Base-by-base conservation (phyloP, 2,329 filamentous ascomycete species). In the Cladophialophora psammophila region DNA sequence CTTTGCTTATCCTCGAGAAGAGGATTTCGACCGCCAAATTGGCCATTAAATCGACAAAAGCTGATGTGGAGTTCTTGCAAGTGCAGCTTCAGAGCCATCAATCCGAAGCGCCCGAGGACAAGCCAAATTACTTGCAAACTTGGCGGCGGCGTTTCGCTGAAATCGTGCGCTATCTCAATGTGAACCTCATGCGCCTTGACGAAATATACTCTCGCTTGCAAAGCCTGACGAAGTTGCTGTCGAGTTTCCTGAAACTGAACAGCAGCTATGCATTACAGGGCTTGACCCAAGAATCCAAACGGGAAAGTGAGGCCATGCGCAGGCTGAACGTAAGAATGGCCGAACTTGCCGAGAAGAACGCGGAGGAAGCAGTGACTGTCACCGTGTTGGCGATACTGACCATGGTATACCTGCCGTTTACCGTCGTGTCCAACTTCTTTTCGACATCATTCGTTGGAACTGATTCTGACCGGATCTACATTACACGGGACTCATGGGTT, bases 351-450 rank as follows among this genome's bases (percentile, higher is more conserved):
- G 55, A 67, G 26, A 64, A 60, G 34, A 64, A 48, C 31, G 54
- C 65, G 4, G 54, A 64, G 32, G 65, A 67, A 48, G 50, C 65
- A 5, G 65, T 61, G 15, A 48, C 59, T 15, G 60, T 67, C 65
- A 67, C 40, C 34, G 65, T 67, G 42, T 36, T 67, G 60, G 64
- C 65, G n/a, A 67, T 64, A 1, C 52, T 67, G 18, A 67, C 65
- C 4, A 54, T 67, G 60, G 60, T 64, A 20, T 67, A 67, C 48
- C 40, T 67, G n/a, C 65, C 65, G 2, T 34, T 64, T 9, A 67
- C 65, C 18, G 65, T 67, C 15, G 65, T 67, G 7, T 67, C 65
- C 13, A 67, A 67, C 45, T 67, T 67, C 48, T 67, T 67, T 42
- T 67, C 65, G 32, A 67, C 65, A 12, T 67, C 65, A 1, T 67